Base-by-base conservation (phyloP, 768 basidiomycete species). In the Ramaria sp. region DNA sequence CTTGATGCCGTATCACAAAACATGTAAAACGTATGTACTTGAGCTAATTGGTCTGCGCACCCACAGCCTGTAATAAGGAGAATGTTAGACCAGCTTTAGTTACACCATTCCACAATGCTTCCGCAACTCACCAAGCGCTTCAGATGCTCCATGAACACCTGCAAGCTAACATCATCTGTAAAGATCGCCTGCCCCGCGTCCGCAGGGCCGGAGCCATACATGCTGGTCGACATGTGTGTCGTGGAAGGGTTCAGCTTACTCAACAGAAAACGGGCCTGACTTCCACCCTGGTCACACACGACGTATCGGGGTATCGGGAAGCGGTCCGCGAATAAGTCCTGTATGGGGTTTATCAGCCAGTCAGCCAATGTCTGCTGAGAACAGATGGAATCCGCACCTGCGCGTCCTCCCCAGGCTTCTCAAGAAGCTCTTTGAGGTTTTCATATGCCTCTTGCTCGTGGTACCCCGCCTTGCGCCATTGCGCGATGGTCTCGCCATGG, bases 391-490 rank as follows among this genome's bases (percentile, higher is more conserved):
- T 17, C n/a, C 72, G 43, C 63, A 88, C 87, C 75, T 91, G 90
- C 33, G 96, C 96, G 70, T 98, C 96, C 19, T 76, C 79, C 39
- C 88, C 80, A 4, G 96, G 96, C 2, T 80, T 71, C 65, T 91
- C 88, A 15, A 98, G 78, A 47, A 98, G 75, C 67, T 95, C 92
- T 65, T 93, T 94, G 73, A 99, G 89, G 72, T 99, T 98, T 71
- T 98, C 96, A 65, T 98, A 96, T 37, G 92, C 94, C 68, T 97
- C 94, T 72, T 97, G 95, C 0, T 99, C 94, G 66, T 98, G 96
- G 66, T 98, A 99, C 0, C 93, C 94, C 11, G 91, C 89, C 71
- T 98, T 98, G 51, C 95, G 82, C 96, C 96, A 99, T 68, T 93
- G 88, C 0, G 96, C 94, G 49, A 99, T 80, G 20, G 91, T 90